Evolutionary conservation across 345 rosid genomes (phyloP), one percentile per base, ranked within the genome.

Genomic region (Aurinia saxatilis): DNA sequence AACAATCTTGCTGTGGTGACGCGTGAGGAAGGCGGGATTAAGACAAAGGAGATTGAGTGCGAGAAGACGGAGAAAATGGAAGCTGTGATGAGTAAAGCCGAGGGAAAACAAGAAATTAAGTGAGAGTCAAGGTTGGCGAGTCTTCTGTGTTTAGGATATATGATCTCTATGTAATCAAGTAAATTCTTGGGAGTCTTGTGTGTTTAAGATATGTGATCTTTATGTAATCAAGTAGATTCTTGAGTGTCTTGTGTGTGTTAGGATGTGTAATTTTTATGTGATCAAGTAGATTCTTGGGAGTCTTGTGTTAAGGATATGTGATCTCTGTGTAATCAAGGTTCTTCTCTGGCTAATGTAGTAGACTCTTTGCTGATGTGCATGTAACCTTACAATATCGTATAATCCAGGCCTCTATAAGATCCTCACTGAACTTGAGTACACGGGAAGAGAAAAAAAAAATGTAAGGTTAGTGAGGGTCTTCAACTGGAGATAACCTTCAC

Each of bases 61-160:
- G 76, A 75, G 75, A 84, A 87, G 67, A 79, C 86, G 61, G 75
- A 85, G 77, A 82, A 86, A 60, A 79, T 86, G 57, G 76, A 80
- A 68, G 85, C 78, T 57, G 78, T 68, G 13, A 74, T 75, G 63
- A 81, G 82, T 49, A 75, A 79, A 70, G 72, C 78, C 21, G 60
- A 75, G 52, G 36, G 1, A 1, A 41, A 50, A n/a, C 25, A 81
- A 75, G 92, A 72, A 73, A 81, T 67, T 53, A 78, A 72, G 57
- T 70, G 81, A 77, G n/a, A 72, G 60, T 72, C 35, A 78, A 80
- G 63, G 47, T 38, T 83, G 58, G n/a, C 60, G 50, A 14, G 15
- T 38, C 33, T n/a, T 76, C 35, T 72, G 64, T 57, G 69, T 78
- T 76, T 49, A 80, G 89, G 75, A 84, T 42, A 18, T 27, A 40